A percentile compares a stretch with the other conserved stretches of the same genome.
Conservation (phyloP, 148 eudicot species). For the Chenopodium suecicum region DNA sequence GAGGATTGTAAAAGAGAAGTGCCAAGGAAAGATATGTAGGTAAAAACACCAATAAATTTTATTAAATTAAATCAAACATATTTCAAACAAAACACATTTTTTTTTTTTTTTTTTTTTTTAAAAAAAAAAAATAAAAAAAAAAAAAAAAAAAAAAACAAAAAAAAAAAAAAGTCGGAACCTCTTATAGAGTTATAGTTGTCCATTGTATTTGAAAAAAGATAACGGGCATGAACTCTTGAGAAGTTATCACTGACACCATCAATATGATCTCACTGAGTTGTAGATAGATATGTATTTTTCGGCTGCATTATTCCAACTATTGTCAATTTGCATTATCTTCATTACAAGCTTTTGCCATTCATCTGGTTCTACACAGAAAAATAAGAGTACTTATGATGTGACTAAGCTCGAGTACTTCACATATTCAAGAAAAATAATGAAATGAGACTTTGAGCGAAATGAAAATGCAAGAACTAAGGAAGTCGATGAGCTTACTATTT, state of each 20-base stretch:
- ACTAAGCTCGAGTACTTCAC: too few relatives aligned
- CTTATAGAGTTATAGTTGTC: too few relatives aligned
- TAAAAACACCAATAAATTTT: too few relatives aligned
- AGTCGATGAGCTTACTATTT: slow-evolving; percentile 52
- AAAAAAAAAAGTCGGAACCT: background rate
- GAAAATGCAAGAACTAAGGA: background rate
- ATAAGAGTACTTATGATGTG: background rate
- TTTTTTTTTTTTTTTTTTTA: too few relatives aligned
- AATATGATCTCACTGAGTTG: slow-evolving; percentile 49
- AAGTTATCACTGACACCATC: background rate
- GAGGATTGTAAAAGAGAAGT: background rate
- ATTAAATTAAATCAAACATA: background rate
- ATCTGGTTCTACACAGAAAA: slow-evolving; percentile 49
- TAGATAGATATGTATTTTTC: slow-evolving; percentile 57
- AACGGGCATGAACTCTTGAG: background rate
- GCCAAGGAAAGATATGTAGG: background rate
- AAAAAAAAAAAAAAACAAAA: background rate
- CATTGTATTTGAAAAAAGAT: too few relatives aligned
- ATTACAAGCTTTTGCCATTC: slow-evolving; percentile 52
- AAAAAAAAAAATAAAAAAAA: background rate
- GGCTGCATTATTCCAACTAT: slow-evolving; percentile 79
- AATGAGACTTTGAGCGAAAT: background rate
- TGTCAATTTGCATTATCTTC: slow-evolving; percentile 64
- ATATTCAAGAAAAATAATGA: too few relatives aligned
- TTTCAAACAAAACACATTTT: background rate